Percentiles rank a stretch among this genome's conserved stretches.
Evolutionary conservation across 108 stramenopile genomes (phyloP).

Genomic region (Fistulifera pelliculosa): DNA sequence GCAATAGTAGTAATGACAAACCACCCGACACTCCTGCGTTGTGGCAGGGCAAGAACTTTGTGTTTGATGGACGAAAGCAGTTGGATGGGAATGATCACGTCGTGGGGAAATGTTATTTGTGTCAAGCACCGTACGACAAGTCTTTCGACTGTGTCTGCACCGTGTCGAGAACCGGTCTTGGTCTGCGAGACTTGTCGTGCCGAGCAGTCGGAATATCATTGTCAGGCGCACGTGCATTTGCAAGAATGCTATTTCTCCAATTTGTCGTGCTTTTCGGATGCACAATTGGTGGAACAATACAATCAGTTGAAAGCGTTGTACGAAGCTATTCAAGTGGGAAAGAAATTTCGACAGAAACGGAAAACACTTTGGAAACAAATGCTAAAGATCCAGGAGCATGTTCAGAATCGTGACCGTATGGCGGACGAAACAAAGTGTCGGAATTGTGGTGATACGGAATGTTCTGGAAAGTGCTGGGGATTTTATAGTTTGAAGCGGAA

Average conservation of each 20-base stretch:
- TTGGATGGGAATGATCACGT: conserved; percentile 17
- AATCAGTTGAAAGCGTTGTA: conserved; percentile 25
- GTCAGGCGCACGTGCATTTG: conserved; percentile 53
- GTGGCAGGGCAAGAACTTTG: conserved; percentile 79
- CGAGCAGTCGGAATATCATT: conserved; percentile 50
- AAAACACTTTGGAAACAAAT: conserved; percentile 65
- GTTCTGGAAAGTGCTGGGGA: conserved; percentile 72
- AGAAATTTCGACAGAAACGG: conserved; percentile 55
- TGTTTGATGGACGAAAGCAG: conserved; percentile 64
- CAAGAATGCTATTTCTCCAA: conserved; percentile 61
- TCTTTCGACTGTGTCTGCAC: conserved; percentile 52
- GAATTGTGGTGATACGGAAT: conserved; percentile 53
- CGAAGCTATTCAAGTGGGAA: conserved; percentile 45
- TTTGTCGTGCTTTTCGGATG: conserved; percentile 28
- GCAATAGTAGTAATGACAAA: conserved; percentile 10
- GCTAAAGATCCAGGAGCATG: conserved; percentile 31
- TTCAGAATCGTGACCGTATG: neutral
- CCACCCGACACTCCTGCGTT: conserved; percentile 5
- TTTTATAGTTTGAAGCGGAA: conserved; percentile 65
- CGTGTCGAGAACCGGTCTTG: conserved; percentile 71
- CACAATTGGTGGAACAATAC: conserved; percentile 37
- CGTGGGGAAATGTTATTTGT: conserved; percentile 19
- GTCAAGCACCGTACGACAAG: neutral
- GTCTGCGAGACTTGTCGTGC: conserved; percentile 46
- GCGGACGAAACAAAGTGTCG: conserved; percentile 28